These are phyloP conservation scores for Coffea eugenioides DNA, from an alignment of 257 asterid species.

Conservation along the genomic window DNA sequence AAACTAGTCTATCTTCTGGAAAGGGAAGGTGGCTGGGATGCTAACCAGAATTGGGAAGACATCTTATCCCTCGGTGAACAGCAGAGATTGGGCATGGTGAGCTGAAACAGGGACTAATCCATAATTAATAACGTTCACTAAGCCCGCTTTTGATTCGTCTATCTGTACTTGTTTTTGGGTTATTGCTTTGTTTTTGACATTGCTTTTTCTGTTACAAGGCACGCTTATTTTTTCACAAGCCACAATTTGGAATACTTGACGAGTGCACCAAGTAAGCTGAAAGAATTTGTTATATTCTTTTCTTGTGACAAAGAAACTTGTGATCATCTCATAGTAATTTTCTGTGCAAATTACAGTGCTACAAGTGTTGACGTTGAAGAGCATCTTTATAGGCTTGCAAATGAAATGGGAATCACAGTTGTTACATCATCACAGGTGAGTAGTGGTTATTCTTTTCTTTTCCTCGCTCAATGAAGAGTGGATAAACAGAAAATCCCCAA, in stretches of 20 bases:
- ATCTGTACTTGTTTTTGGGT: neutral
- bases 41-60: conserved; percentile 95
- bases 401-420: conserved; percentile 78
- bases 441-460: conserved; percentile 6
- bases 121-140: neutral
- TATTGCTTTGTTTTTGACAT: conserved; percentile 14
- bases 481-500: neutral
- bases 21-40: conserved; percentile 97
- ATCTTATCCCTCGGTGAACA: conserved; percentile 98
- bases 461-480: neutral
- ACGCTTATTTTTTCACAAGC: conserved; percentile 95
- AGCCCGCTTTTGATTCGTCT: neutral
- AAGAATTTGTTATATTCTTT: conserved; percentile 5
- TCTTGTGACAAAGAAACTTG: neutral
- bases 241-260: conserved; percentile 88
- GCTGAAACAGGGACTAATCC: conserved; percentile 20
- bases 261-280: conserved; percentile 93
- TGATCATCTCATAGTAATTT: conserved; percentile 11
- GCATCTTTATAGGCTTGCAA: conserved; percentile 90
- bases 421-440: conserved; percentile 95
- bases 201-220: conserved; percentile 52
- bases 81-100: conserved; percentile 95
- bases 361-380: conserved; percentile 99
- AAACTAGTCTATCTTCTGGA: conserved; percentile 84
- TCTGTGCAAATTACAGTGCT: conserved; percentile 52